Evolutionary conservation across 202 grass and related monocot genomes (phyloP).

Genomic region (Elaeis oleifera): DNA sequence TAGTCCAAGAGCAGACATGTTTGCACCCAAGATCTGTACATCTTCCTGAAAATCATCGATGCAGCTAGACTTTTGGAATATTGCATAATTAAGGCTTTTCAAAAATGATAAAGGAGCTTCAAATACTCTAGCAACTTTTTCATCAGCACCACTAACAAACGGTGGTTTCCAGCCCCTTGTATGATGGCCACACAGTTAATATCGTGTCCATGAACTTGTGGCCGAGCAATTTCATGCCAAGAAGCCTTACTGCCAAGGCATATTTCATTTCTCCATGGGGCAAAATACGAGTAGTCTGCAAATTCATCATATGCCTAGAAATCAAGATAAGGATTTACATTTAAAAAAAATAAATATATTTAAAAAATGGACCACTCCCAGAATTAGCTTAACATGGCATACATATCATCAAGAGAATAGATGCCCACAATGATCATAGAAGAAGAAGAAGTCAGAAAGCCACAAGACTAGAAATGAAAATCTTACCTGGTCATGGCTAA

Average conservation of each 20-base stretch:
- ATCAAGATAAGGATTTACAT: background rate
- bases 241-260: constrained; percentile 30
- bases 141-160: constrained; percentile 86
- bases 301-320: constrained; percentile 20
- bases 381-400: too few species aligned
- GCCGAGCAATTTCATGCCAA: constrained; percentile 82
- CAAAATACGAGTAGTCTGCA: constrained; percentile 75
- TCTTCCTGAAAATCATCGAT: constrained; percentile 44
- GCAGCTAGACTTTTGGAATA: constrained; percentile 42
- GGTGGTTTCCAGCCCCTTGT: constrained; percentile 70
- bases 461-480: constrained; percentile 10
- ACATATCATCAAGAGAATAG: too few species aligned
- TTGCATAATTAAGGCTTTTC: constrained; percentile 70
- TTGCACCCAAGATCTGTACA: constrained; percentile 85
- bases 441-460: background rate
- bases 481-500: constrained; percentile 91
- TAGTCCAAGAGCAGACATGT: constrained; percentile 97
- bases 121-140: constrained; percentile 95
- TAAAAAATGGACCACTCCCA: too few species aligned
- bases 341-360: background rate
- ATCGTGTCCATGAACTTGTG: constrained; percentile 93
- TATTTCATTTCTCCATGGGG: constrained; percentile 66
- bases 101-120: constrained; percentile 91
- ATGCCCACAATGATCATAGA: too few species aligned
- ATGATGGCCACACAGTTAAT: constrained; percentile 76